phyloP scores from a whole-genome alignment of 2,329 filamentous ascomycete species.

The Colletotrichum graminicola region DNA sequence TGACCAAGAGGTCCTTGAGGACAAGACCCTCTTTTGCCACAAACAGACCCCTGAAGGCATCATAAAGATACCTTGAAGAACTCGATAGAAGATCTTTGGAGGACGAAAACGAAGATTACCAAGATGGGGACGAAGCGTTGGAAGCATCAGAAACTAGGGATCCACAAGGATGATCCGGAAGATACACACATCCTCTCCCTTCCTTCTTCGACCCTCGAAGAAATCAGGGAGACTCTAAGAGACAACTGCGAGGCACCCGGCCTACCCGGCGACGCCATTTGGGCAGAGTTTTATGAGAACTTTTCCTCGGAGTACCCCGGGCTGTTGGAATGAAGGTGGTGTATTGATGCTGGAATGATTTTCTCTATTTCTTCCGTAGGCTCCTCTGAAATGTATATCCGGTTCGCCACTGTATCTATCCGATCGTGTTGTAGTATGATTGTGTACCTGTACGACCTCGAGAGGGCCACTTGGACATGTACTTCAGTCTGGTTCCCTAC shows the following conservation, averaged over 20 bases:
- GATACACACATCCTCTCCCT: neutral
- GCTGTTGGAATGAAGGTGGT: neutral
- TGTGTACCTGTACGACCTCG: too few relatives aligned
- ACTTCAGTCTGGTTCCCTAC: too few relatives aligned
- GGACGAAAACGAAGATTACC: neutral
- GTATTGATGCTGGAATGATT: too few relatives aligned
- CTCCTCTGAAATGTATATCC: neutral
- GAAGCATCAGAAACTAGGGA: neutral
- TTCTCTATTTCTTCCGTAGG: neutral
- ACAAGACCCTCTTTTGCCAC: accelerated
- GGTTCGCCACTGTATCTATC: too few relatives aligned
- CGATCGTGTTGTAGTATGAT: too few relatives aligned
- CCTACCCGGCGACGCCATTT: neutral
- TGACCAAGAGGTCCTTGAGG: neutral
- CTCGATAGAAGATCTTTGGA: accelerated
- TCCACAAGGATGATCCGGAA: neutral
- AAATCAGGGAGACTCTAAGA: neutral
- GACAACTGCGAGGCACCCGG: too few relatives aligned
- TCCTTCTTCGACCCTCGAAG: neutral
- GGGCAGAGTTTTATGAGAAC: neutral
- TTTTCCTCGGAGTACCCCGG: neutral
- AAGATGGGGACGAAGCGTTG: neutral
- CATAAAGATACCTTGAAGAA: accelerated
- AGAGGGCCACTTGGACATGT: too few relatives aligned
- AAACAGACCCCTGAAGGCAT: neutral